Base-by-base conservation (phyloP, 2,329 filamentous ascomycete genomes). In the Colletotrichum coccodes region DNA sequence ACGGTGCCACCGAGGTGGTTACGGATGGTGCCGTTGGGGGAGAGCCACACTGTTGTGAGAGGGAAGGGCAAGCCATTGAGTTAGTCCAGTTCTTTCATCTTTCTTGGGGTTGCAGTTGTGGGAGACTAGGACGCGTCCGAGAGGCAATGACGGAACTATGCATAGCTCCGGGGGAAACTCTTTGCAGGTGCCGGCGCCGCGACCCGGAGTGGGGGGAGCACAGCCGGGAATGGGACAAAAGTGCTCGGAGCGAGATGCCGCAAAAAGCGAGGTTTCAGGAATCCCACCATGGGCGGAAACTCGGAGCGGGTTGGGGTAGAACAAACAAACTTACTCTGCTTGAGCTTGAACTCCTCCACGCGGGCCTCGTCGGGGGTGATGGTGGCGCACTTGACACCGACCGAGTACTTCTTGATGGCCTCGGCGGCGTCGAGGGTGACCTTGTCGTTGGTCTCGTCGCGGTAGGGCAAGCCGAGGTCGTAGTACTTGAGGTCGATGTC, bases 401-500 rank as follows among this genome's bases (percentile, higher is more conserved):
- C 96, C 69, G 92, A 94, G 88, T 98, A 98, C 88, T 98, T 97
- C 89, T 97, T 95, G 86, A 98, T 98, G 49, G 96, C 96, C 85
- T 97, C 94, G 64, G 96, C 96, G 63, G 95, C 93, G 79, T 98
- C 96, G 75, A 95, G 81, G 71, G 96, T 99, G 83, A 99, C 95
- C 86, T 98, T 89, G 83, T 98, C 96, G 81, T 97, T 91, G 80
- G 96, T 98, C 89, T 97, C 84, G 81, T 99, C 95, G 80, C 96
- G 93, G 89, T 97, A 97, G 80, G 94, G 91, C 72, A 98, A 90
- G 71, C 96, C 96, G 76, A 97, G 84, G 79, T 97, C 94, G 83
- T 97, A 97, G 89, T 97, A 97, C 88, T 99, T 98, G 79, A 99
- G 91, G 83, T 98, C 95, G 81, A 99, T 90, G 82, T 98, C 95